Evolutionary conservation across 78 protist genomes (phyloP).

Genomic region (Cavenderia fasciculata): DNA sequence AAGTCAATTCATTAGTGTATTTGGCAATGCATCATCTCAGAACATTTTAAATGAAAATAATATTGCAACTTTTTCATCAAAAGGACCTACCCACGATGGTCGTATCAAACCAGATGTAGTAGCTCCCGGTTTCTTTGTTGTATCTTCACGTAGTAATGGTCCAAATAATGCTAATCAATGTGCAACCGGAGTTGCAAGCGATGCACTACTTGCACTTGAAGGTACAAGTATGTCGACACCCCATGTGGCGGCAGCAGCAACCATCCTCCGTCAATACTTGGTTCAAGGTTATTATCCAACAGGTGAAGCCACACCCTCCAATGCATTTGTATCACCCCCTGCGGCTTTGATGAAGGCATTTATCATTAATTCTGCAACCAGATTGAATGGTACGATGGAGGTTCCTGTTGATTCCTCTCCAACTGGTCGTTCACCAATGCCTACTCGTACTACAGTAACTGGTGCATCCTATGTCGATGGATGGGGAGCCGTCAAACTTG

Average conservation of each 20-base stretch:
- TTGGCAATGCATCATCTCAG: not conserved
- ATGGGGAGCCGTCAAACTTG: constrained; percentile 59
- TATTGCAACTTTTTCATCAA: not conserved
- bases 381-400: constrained; percentile 52
- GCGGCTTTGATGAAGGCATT: constrained; percentile 81
- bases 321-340: constrained; percentile 17
- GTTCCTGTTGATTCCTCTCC: not conserved
- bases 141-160: constrained; percentile 22
- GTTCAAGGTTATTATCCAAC: constrained; percentile 70
- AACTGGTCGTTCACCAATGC: not conserved
- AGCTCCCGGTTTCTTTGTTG: constrained; percentile 43
- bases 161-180: constrained; percentile 24
- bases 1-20: not conserved
- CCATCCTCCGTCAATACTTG: constrained; percentile 81
- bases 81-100: constrained; percentile 60
- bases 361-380: constrained; percentile 75
- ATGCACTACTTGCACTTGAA: constrained; percentile 1
- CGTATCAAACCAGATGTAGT: constrained; percentile 61
- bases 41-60: not conserved
- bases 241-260: constrained; percentile 77
- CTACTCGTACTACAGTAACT: not conserved
- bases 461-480: constrained; percentile 61
- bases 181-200: constrained; percentile 8
- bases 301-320: constrained; percentile 5
- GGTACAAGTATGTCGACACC: constrained; percentile 94